A percentile compares a stretch with the other conserved stretches of the same genome.
Evolutionary conservation across 176 grass and related monocot species (phyloP).

Genomic region (Rhynchospora breviuscula): DNA sequence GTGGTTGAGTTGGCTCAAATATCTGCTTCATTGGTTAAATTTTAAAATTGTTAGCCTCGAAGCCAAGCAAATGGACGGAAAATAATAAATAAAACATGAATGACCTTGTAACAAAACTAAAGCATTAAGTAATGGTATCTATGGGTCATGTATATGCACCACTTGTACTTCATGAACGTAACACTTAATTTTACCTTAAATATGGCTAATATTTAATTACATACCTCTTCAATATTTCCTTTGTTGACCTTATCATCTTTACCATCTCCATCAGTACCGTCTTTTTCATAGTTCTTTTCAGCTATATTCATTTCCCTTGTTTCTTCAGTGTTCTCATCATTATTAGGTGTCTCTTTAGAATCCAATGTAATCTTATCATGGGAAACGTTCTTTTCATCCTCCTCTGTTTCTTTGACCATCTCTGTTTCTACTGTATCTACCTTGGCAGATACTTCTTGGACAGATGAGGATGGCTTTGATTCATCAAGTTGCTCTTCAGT

Average conservation of each 20-base stretch:
- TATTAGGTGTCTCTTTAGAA: neutral
- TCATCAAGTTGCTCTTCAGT: slow-evolving; percentile 2
- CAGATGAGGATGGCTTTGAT: slow-evolving; percentile 11
- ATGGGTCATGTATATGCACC: neutral
- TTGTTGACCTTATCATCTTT: neutral
- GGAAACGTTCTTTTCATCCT: neutral
- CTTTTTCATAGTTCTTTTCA: neutral
- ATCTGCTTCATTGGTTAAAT: neutral
- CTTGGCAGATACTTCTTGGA: neutral
- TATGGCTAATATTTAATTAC: neutral
- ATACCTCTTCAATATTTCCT: slow-evolving; percentile 11
- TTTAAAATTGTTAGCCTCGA: neutral
- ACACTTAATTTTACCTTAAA: neutral
- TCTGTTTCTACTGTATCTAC: neutral
- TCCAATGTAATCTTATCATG: neutral
- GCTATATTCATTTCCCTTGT: neutral
- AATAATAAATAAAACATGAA: neutral
- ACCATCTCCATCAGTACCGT: neutral
- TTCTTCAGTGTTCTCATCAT: neutral
- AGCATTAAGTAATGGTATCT: neutral
- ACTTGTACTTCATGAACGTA: neutral
- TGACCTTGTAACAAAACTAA: neutral
- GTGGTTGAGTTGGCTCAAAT: neutral
- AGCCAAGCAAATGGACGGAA: neutral
- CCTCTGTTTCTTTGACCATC: neutral